Evolutionary conservation across 2,329 filamentous ascomycete species (phyloP), one percentile per base, ranked within the genome.

Genomic region (Huntiella decipiens): DNA sequence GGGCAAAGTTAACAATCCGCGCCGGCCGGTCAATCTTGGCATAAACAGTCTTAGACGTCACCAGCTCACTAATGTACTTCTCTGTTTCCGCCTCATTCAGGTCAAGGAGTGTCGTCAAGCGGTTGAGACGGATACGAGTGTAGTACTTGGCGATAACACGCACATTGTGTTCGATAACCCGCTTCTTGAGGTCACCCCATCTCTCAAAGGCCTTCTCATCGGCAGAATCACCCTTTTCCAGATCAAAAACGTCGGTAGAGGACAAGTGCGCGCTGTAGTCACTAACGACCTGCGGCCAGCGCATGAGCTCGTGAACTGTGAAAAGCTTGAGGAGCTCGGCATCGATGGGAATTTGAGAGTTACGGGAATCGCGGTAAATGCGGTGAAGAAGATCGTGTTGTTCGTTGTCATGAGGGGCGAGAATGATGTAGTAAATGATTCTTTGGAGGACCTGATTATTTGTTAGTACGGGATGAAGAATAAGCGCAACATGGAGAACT

Each of bases 101-200:
- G 59, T 98, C 91, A 47, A 98, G 76, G 28, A 98, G 74, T 61
- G 91, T 74, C 5, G 86, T 94, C 51, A 98, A 70, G 32, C 91
- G 83, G 53, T 79, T 77, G 73, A 95, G 91, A 61, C 85, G 80
- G 59, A 98, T 93, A 55, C 91, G 84, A 16, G 91, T 98, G 67
- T 98, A 98, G 71, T 98, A 98, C 65, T 94, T 94, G 56, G 91
- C 91, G 34, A 98, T 77, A 2, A 98, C 91, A 44, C 91, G 84
- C 45, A 98, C 88, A 54, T 98, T 98, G 67, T 98, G 91, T 68
- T 98, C 91, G 56, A 98, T 98, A 51, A 98, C 91, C 45, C 91
- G 86, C 73, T 96, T 96, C 57, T 91, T 83, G 52, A 98, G 69
- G 59, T 95, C 91, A 59, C 91, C 74, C 86, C 88, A 98, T 60